phyloP scores from a whole-genome alignment of 148 eudicot genomes.

The Diospyros kaki region DNA sequence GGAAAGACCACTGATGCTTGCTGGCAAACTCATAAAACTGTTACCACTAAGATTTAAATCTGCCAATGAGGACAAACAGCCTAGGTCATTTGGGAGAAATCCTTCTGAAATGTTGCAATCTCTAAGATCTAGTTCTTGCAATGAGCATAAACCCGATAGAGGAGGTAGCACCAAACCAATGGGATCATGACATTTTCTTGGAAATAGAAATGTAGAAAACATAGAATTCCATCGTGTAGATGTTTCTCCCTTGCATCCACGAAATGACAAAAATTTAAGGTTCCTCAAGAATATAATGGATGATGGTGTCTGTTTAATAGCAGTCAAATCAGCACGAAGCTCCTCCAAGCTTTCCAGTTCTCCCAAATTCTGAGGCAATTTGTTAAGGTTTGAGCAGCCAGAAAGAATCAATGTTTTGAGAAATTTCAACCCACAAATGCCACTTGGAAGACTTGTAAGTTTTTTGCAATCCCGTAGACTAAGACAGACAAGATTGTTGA shows the following conservation, averaged over 20 bases:
- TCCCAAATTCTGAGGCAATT: neutral
- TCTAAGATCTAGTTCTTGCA: neutral
- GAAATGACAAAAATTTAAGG: neutral
- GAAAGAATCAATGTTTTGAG: neutral
- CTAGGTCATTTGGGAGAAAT: neutral
- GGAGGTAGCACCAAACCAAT: neutral
- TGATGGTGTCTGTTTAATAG: neutral
- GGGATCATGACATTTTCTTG: neutral
- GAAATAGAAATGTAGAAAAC: neutral
- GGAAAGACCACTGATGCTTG: too few relatives aligned
- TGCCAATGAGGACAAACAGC: neutral
- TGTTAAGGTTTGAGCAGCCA: neutral
- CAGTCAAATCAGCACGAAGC: neutral
- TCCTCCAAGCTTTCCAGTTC: neutral
- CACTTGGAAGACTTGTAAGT: neutral
- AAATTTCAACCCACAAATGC: neutral
- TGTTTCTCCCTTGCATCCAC: neutral
- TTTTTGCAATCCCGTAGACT: neutral
- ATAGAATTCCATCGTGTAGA: neutral
- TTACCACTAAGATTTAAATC: neutral
- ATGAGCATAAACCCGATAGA: neutral
- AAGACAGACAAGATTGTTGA: neutral
- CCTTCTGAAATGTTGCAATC: neutral
- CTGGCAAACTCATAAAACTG: neutral
- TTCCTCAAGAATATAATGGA: neutral